Evolutionary conservation across 83 land plant genomes (phyloP).

Genomic region (Isoetes engelmannii): DNA sequence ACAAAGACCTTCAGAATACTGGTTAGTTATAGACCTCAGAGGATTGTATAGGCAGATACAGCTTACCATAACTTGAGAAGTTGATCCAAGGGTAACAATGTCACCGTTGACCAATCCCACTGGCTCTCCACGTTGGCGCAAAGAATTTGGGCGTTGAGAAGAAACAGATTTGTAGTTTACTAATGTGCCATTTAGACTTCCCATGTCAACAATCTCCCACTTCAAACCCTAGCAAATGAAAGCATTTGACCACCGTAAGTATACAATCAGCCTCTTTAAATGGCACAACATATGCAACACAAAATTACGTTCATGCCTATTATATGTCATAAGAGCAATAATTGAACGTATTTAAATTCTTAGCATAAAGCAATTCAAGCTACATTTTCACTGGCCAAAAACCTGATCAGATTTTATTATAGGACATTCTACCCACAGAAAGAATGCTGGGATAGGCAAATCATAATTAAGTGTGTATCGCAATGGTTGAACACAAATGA

Average conservation of each 20-base stretch:
- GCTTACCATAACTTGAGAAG: conserved; percentile 72
- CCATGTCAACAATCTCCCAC: conserved; percentile 94
- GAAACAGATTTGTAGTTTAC: conserved; percentile 56
- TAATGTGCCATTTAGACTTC: conserved; percentile 92
- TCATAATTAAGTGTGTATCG: too few relatives aligned
- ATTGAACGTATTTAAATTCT: too few relatives aligned
- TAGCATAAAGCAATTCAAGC: too few relatives aligned
- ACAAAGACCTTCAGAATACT: too few relatives aligned
- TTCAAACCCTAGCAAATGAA: conserved; percentile 41
- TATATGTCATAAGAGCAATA: neutral
- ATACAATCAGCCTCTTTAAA: neutral
- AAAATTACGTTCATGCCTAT: neutral
- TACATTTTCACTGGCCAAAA: too few relatives aligned
- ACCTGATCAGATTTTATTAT: too few relatives aligned
- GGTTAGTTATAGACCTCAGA: too few relatives aligned
- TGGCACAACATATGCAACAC: neutral
- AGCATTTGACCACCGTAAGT: too few relatives aligned
- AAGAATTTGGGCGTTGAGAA: conserved; percentile 36
- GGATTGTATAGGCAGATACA: neutral
- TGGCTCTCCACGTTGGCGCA: conserved; percentile 58
- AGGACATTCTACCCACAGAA: too few relatives aligned
- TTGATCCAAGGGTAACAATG: conserved; percentile 71
- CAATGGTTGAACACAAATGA: too few relatives aligned
- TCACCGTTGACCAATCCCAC: conserved; percentile 74
- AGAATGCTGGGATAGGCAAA: too few relatives aligned